These are phyloP conservation scores for Hippophae rhamnoides DNA, from an alignment of 306 rosid species.

Conservation along the genomic window DNA sequence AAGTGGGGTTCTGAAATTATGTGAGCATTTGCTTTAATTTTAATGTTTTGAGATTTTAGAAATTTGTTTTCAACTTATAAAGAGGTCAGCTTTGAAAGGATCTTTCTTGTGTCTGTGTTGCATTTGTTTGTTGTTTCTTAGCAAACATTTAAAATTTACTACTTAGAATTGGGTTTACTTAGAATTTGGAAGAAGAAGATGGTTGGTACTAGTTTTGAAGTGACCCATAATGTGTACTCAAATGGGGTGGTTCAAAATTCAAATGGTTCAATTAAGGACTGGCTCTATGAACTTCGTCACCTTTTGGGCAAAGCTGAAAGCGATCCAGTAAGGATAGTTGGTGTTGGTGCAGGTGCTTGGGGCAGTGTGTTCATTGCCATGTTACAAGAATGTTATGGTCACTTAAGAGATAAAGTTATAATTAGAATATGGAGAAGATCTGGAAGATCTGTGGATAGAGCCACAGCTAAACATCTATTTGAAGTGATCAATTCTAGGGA, in stretches of 20 bases:
- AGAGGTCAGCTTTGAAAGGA: constrained; percentile 12
- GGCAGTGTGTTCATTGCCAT: constrained; percentile 86
- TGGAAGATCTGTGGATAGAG: constrained; percentile 64
- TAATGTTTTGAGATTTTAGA: constrained; percentile 8
- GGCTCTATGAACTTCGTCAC: constrained; percentile 60
- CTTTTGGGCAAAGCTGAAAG: constrained; percentile 64
- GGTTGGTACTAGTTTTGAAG: constrained; percentile 26
- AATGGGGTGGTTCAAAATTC: constrained; percentile 37
- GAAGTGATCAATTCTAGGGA: constrained; percentile 92
- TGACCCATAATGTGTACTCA: constrained; percentile 16
- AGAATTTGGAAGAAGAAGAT: constrained; percentile 24
- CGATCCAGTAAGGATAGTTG: constrained; percentile 82
- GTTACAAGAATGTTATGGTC: constrained; percentile 78
- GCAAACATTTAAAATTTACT: background rate
- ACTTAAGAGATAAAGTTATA: constrained; percentile 56
- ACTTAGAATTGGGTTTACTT: too few relatives aligned
- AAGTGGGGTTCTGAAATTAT: constrained; percentile 1
- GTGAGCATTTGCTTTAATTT: background rate
- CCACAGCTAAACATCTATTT: constrained; percentile 73
- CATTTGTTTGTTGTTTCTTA: background rate
- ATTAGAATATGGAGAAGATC: constrained; percentile 88
- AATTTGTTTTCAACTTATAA: background rate
- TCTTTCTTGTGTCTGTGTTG: constrained; percentile 3
- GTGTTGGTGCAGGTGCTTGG: constrained; percentile 98
- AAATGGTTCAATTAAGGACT: constrained; percentile 52